Evolutionary conservation across 1,284 basidiomycete species (phyloP).

Genomic region (Pseudozyma thailandica): DNA sequence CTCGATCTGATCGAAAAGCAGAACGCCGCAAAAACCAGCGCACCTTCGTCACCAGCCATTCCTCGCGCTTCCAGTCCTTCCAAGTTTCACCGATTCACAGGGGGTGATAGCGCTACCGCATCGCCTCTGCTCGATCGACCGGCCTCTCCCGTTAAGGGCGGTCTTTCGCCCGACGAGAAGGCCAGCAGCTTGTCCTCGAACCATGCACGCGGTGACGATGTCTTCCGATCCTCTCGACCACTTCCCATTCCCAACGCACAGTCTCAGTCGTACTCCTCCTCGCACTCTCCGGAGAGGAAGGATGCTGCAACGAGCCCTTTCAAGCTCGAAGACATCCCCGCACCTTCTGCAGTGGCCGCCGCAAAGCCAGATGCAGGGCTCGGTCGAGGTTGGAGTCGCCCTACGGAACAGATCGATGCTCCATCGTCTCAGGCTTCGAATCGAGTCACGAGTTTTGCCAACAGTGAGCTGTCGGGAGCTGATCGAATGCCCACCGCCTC

Average conservation of each 20-base stretch:
- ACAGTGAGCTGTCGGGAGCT: constrained; percentile 17
- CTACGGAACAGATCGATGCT: constrained; percentile 13
- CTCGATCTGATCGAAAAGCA: constrained; percentile 46
- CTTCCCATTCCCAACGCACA: constrained; percentile 32
- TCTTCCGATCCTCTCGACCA: constrained; percentile 23
- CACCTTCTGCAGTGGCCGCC: constrained; percentile 13
- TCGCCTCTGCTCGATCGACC: constrained; percentile 32
- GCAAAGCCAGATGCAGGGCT: constrained; percentile 18
- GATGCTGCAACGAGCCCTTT: constrained; percentile 53
- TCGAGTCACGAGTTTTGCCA: constrained; percentile 22
- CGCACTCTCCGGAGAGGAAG: constrained; percentile 29
- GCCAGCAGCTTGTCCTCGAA: neutral
- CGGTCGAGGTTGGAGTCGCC: constrained; percentile 29
- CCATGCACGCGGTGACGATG: constrained; percentile 8
- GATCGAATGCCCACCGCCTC: constrained; percentile 54
- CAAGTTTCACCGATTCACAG: constrained; percentile 37
- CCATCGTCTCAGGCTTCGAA: constrained; percentile 15
- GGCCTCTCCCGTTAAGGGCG: constrained; percentile 34
- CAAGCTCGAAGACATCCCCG: constrained; percentile 39
- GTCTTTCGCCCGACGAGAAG: neutral
- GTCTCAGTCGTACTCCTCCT: constrained; percentile 15
- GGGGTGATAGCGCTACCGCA: constrained; percentile 19
- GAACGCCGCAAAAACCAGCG: constrained; percentile 16
- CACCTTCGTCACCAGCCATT: constrained; percentile 36
- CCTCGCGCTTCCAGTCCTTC: constrained; percentile 49